These are phyloP conservation scores for Carex kokanica DNA, from an alignment of 176 grass and related monocot genomes.

Conservation along the genomic window DNA sequence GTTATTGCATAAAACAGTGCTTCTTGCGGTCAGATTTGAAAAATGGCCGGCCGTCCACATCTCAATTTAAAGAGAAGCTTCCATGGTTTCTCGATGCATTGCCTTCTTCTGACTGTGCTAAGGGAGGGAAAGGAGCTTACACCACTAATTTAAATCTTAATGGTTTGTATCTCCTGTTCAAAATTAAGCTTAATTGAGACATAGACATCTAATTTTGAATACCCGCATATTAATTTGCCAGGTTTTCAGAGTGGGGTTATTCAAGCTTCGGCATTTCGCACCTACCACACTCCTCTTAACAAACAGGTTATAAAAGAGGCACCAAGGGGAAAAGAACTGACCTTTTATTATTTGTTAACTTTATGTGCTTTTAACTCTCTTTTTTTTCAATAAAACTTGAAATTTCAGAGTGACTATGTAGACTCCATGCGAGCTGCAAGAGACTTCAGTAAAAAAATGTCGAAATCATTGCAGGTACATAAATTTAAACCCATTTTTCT, in stretches of 20 bases:
- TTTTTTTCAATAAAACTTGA: constrained; percentile 21
- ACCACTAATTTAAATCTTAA: constrained; percentile 80
- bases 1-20: constrained; percentile 54
- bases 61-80: constrained; percentile 81
- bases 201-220: constrained; percentile 18
- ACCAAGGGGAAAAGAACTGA: constrained; percentile 21
- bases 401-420: constrained; percentile 80
- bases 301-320: constrained; percentile 67
- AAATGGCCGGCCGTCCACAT: constrained; percentile 72
- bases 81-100: constrained; percentile 98
- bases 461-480: constrained; percentile 78
- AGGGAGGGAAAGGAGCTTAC: constrained; percentile 97
- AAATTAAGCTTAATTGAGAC: constrained; percentile 11
- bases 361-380: constrained; percentile 1
- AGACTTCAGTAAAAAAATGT: constrained; percentile 89
- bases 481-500: not conserved
- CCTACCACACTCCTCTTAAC: constrained; percentile 97
- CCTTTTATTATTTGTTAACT: constrained; percentile 25
- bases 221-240: constrained; percentile 35
- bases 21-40: constrained; percentile 74
- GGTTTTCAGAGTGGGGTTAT: constrained; percentile 77
- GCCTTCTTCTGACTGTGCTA: constrained; percentile 91
- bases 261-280: constrained; percentile 79
- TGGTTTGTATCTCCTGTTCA: constrained; percentile 48
- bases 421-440: constrained; percentile 85